Conservation (phyloP, 495 filamentous ascomycete genomes). For the Sporormia fimetaria region DNA sequence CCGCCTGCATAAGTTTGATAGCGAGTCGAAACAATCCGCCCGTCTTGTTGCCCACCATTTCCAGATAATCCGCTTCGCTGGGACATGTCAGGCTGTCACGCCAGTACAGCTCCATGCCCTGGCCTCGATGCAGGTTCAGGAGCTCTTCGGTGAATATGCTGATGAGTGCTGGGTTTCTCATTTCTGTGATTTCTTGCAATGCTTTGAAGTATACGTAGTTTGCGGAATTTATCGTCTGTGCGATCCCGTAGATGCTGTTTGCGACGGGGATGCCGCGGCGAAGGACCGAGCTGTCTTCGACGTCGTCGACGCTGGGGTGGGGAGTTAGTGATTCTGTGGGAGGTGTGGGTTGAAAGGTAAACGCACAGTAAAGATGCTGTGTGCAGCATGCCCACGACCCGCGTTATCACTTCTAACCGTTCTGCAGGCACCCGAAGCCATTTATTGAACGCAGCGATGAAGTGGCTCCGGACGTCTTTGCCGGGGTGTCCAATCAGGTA, state of each 20-base stretch:
- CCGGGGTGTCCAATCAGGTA: slow-evolving; percentile 79
- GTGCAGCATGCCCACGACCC: slow-evolving; percentile 86
- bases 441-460: slow-evolving; percentile 81
- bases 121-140: slow-evolving; percentile 85
- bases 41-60: slow-evolving; percentile 98
- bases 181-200: slow-evolving; percentile 58
- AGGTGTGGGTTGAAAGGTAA: not conserved
- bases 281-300: slow-evolving; percentile 61
- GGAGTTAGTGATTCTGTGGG: slow-evolving; percentile 16
- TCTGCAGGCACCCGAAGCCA: slow-evolving; percentile 77
- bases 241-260: slow-evolving; percentile 86
- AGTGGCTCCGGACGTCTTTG: slow-evolving; percentile 77
- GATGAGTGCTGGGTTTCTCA: slow-evolving; percentile 59
- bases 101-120: slow-evolving; percentile 98
- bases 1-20: slow-evolving; percentile 92
- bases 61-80: slow-evolving; percentile 90
- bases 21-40: slow-evolving; percentile 90
- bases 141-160: slow-evolving; percentile 80
- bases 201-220: slow-evolving; percentile 96
- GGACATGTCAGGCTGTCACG: slow-evolving; percentile 87
- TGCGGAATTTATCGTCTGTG: slow-evolving; percentile 93
- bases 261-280: slow-evolving; percentile 85
- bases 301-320: slow-evolving; percentile 56
- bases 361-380: slow-evolving; percentile 66
- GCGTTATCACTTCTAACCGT: slow-evolving; percentile 70